Evolutionary conservation across 129 eudicot species (phyloP), one percentile per base, ranked within the genome.

Genomic region (Scalesia atractyloides): DNA sequence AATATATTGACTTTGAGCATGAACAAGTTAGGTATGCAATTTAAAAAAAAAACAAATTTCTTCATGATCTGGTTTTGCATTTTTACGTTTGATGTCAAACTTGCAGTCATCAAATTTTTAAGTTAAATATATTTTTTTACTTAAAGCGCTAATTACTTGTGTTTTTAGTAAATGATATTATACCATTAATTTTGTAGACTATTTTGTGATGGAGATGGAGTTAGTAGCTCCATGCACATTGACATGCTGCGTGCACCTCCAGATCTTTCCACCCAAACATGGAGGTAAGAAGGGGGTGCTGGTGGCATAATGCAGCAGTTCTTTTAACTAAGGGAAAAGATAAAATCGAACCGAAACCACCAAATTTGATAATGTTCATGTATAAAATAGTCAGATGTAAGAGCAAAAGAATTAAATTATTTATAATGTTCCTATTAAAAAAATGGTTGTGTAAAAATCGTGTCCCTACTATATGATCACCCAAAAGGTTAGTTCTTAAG

Each of bases 191-290:
- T 80, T 80, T 72, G 49, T 86, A 93, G 98, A 83, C 85, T 93
- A 60, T 93, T 90, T 74, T 89, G 91, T 5, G 68, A 43, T 78
- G 88, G 85, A 11, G 75, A 68, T 49, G 91, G 84, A 12, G 86
- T 74, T 51, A 77, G 53, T 36, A 77, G 72, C 76, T 50, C 70
- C 61, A 85, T 71, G 59, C 36, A 56, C 22, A 20, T 80, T 43
- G 85, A 85, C 7, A 85, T 78, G 68, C 83, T 86, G 46, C 75
- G 90, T 66, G 90, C 91, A 56, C 97, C 97, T 1, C 60, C 81
- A 34, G 97, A 93, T 57, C 98, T 7, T 93, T 93, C 75, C 97
- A 93, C 86, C 92, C 92, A 19, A 88, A 90, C 65, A 80, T 93
- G 48, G 64, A 15, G 37, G 75, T 90, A 5, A 76, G 97, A 62